These are phyloP conservation scores for Epichloe bromicola DNA, from an alignment of 2,329 filamentous ascomycete genomes.

Conservation along the genomic window DNA sequence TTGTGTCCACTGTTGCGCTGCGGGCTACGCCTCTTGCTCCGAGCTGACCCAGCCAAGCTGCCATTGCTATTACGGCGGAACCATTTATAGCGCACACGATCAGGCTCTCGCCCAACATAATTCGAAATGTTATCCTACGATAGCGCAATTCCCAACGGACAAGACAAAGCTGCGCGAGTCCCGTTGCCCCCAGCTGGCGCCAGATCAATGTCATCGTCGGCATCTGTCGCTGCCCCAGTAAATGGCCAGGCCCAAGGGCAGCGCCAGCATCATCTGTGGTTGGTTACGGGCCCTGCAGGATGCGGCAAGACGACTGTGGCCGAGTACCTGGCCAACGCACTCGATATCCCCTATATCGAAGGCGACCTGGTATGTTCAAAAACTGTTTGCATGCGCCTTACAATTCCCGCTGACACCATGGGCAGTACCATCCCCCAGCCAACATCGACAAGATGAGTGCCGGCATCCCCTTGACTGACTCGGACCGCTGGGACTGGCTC, in stretches of 20 bases:
- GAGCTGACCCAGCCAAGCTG: too few relatives aligned
- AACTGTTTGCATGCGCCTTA: background rate
- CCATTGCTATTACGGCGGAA: too few relatives aligned
- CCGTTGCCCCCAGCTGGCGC: constrained; percentile 1
- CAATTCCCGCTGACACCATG: background rate
- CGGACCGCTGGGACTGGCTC: constrained; percentile 97
- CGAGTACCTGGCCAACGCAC: constrained; percentile 45
- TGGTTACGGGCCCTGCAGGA: constrained; percentile 67
- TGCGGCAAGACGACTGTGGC: constrained; percentile 71
- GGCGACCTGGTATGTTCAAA: constrained; percentile 52
- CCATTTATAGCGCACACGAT: too few relatives aligned
- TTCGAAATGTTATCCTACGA: constrained; percentile 4
- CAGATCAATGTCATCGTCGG: constrained; percentile 10
- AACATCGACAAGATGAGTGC: constrained; percentile 87
- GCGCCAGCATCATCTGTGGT: constrained; percentile 58
- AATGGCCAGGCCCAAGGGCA: constrained; percentile 17
- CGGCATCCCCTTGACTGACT: constrained; percentile 76
- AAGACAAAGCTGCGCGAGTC: constrained; percentile 1
- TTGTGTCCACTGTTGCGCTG: too few relatives aligned
- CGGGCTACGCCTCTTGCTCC: too few relatives aligned
- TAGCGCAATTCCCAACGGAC: constrained; percentile 1
- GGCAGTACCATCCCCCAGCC: constrained; percentile 57
- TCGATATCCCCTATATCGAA: constrained; percentile 60
- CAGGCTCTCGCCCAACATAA: too few relatives aligned
- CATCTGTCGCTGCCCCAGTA: constrained; percentile 16